Conservation (phyloP, 345 rosid genomes). For the Linum tenue region DNA sequence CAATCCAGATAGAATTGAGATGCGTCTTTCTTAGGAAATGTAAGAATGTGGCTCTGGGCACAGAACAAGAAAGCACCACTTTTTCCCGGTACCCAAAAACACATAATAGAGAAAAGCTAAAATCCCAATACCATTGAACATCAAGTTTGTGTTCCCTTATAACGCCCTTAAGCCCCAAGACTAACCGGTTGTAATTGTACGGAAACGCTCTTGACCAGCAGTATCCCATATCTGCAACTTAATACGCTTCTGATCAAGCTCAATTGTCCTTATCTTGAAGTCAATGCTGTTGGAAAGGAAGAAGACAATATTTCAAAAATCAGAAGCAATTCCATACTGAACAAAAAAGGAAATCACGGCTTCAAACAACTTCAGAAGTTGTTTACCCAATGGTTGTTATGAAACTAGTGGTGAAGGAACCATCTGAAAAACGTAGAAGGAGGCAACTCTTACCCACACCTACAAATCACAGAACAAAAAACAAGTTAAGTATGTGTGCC, state of each 20-base stretch:
- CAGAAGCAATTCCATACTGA: background rate
- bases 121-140: background rate
- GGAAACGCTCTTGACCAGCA: slow-evolving; percentile 54
- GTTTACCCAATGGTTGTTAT: slow-evolving; percentile 81
- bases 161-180: background rate
- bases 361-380: background rate
- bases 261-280: slow-evolving; percentile 60
- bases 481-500: background rate
- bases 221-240: slow-evolving; percentile 72
- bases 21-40: background rate
- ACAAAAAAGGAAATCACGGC: background rate
- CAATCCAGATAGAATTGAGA: background rate
- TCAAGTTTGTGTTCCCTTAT: background rate
- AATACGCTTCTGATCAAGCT: slow-evolving; percentile 66
- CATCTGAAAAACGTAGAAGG: slow-evolving; percentile 82
- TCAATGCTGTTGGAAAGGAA: slow-evolving; percentile 35
- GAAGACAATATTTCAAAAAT: background rate
- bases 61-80: background rate
- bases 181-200: slow-evolving; percentile 49
- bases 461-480: slow-evolving; percentile 21
- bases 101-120: background rate
- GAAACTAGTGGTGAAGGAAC: slow-evolving; percentile 83
- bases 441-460: slow-evolving; percentile 95
- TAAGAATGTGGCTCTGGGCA: background rate
- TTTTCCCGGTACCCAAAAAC: background rate